These are phyloP conservation scores for Russula virescens DNA, from an alignment of 768 basidiomycete genomes.

Conservation along the genomic window DNA sequence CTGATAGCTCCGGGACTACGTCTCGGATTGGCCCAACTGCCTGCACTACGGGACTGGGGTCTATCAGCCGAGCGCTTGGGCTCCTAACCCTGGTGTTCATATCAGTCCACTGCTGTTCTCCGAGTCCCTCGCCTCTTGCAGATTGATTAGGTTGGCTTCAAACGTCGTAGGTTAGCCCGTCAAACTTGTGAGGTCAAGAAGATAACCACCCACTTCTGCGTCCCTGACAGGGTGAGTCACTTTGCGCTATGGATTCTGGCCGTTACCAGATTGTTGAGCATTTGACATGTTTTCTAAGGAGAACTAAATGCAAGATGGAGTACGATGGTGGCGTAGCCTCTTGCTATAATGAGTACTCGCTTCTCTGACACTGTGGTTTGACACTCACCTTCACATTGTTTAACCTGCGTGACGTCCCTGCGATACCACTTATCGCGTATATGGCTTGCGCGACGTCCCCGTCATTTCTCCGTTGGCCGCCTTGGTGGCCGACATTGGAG, in stretches of 20 bases:
- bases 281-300: neutral
- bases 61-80: neutral
- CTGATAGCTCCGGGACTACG: neutral
- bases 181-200: neutral
- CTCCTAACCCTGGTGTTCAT: neutral
- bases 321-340: neutral
- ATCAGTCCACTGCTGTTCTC: neutral
- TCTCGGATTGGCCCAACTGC: neutral
- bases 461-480: neutral
- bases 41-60: neutral
- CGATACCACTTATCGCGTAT: neutral
- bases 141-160: neutral
- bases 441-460: neutral
- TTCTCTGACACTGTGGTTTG: no score
- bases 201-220: neutral
- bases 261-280: neutral
- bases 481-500: neutral
- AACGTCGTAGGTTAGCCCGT: neutral
- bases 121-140: neutral
- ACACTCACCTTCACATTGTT: neutral
- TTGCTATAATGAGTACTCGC: neutral
- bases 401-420: no score
- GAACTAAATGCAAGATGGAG: neutral
- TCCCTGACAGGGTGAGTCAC: neutral
- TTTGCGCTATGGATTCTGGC: neutral